Evolutionary conservation across 805 yeast species (phyloP).

Genomic region (Aciculoconidium aculeatum): DNA sequence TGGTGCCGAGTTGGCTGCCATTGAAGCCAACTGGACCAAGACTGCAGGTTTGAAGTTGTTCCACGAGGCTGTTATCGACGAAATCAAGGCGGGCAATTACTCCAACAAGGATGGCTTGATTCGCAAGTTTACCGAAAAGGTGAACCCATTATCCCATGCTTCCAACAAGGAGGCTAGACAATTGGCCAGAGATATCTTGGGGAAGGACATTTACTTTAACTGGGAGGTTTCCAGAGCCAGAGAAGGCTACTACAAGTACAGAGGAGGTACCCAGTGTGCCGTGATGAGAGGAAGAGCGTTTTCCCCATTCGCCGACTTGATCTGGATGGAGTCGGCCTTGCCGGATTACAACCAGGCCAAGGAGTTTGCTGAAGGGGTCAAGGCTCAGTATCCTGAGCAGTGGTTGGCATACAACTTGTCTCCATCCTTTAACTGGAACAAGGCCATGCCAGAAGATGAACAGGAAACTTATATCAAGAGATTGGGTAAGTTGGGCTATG

Average conservation of each 20-base stretch:
- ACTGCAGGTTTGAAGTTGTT: slow-evolving; percentile 82
- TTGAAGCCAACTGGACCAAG: slow-evolving; percentile 78
- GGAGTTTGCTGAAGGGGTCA: slow-evolving; percentile 91
- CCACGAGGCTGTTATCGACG: slow-evolving; percentile 88
- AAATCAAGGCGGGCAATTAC: slow-evolving; percentile 54
- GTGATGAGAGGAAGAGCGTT: slow-evolving; percentile 93
- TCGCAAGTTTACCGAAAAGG: slow-evolving; percentile 57
- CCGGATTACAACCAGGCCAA: slow-evolving; percentile 92
- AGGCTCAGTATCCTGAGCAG: slow-evolving; percentile 73
- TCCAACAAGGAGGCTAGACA: slow-evolving; percentile 77
- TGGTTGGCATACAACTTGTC: slow-evolving; percentile 97
- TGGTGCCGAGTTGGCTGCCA: slow-evolving; percentile 62
- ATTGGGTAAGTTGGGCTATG: slow-evolving; percentile 83
- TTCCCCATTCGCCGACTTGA: slow-evolving; percentile 91
- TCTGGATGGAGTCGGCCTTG: slow-evolving; percentile 97
- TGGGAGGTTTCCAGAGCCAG: slow-evolving; percentile 95
- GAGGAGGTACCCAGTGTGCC: slow-evolving; percentile 96
- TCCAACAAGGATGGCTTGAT: slow-evolving; percentile 60
- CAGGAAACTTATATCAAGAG: slow-evolving; percentile 88
- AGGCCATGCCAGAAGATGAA: slow-evolving; percentile 81
- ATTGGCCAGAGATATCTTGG: slow-evolving; percentile 68
- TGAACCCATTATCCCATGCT: slow-evolving; percentile 68
- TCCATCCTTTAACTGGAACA: slow-evolving; percentile 97
- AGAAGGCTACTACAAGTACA: slow-evolving; percentile 95
- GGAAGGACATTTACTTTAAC: slow-evolving; percentile 81